Conservation (phyloP, 2,329 filamentous ascomycete genomes). For the Cylindrodendrum hubeiense region DNA sequence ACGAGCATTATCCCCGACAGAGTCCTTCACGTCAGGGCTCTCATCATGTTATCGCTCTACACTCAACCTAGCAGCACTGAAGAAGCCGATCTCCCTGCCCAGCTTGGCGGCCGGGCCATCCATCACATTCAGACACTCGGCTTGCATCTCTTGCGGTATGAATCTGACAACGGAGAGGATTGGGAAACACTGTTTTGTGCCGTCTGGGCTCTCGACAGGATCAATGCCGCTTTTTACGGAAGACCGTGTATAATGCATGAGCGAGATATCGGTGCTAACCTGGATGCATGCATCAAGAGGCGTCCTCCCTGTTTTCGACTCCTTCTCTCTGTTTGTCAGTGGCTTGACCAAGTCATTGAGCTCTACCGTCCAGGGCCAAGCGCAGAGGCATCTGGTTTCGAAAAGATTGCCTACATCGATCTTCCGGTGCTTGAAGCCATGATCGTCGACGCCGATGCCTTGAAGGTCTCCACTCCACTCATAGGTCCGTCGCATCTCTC, state of each 20-base stretch:
- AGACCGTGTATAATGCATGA: conserved; percentile 71
- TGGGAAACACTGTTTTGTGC: conserved; percentile 67
- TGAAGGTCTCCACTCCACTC: conserved; percentile 61
- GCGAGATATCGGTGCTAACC: conserved; percentile 67
- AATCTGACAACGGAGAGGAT: conserved; percentile 55
- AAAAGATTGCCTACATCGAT: conserved; percentile 63
- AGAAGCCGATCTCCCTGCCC: conserved; percentile 66
- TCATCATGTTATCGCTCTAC: conserved; percentile 69
- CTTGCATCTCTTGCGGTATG: conserved; percentile 62
- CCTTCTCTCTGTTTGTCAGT: conserved; percentile 65
- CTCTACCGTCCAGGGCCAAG: conserved; percentile 69
- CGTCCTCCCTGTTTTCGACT: conserved; percentile 69
- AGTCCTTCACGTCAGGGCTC: conserved; percentile 66
- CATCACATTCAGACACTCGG: conserved; percentile 69
- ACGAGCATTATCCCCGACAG: conserved; percentile 66
- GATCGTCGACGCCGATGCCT: conserved; percentile 66
- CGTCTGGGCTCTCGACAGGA: conserved; percentile 71
- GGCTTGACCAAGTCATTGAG: conserved; percentile 70
- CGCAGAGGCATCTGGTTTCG: conserved; percentile 52
- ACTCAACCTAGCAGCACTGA: conserved; percentile 66
- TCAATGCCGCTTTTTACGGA: conserved; percentile 71
- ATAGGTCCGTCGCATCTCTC: conserved; percentile 55
- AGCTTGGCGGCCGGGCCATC: conserved; percentile 65
- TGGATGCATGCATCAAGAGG: conserved; percentile 63
- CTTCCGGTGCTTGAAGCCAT: conserved; percentile 69